phyloP scores from a whole-genome alignment of 345 rosid species.

The Eucalyptus erythrocorys region DNA sequence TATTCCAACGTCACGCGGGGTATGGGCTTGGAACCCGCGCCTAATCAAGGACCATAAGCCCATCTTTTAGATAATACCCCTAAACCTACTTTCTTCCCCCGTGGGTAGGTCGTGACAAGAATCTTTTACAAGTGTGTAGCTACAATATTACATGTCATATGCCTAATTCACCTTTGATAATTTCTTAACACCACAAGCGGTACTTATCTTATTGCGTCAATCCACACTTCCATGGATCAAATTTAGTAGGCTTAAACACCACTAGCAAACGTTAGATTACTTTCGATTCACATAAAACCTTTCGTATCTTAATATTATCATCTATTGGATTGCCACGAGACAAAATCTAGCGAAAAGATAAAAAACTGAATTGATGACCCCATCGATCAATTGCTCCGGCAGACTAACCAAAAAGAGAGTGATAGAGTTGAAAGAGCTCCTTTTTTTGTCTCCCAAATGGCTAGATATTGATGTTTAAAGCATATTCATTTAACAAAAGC shows the following conservation, averaged over 20 bases:
- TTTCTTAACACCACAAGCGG: not conserved
- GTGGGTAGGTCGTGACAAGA: too few relatives aligned
- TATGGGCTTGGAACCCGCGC: too few relatives aligned
- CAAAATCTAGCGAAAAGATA: not conserved
- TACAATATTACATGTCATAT: not conserved
- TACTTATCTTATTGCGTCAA: not conserved
- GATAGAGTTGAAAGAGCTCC: not conserved
- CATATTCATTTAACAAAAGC: not conserved
- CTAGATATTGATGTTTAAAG: not conserved
- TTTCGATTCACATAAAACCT: not conserved
- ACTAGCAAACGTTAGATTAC: not conserved
- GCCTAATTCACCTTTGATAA: not conserved
- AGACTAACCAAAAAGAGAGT: not conserved
- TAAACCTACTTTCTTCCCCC: too few relatives aligned
- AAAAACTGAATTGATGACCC: not conserved
- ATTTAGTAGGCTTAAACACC: not conserved
- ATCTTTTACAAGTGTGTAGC: not conserved
- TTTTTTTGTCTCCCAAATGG: not conserved
- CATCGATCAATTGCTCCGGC: not conserved
- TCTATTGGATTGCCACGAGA: accelerated
- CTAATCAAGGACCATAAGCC: too few relatives aligned
- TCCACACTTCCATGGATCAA: not conserved
- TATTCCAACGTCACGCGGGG: too few relatives aligned
- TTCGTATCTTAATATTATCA: not conserved
- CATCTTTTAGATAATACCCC: too few relatives aligned